Evolutionary conservation across 306 rosid genomes (phyloP).

Genomic region (Malus asiatica): DNA sequence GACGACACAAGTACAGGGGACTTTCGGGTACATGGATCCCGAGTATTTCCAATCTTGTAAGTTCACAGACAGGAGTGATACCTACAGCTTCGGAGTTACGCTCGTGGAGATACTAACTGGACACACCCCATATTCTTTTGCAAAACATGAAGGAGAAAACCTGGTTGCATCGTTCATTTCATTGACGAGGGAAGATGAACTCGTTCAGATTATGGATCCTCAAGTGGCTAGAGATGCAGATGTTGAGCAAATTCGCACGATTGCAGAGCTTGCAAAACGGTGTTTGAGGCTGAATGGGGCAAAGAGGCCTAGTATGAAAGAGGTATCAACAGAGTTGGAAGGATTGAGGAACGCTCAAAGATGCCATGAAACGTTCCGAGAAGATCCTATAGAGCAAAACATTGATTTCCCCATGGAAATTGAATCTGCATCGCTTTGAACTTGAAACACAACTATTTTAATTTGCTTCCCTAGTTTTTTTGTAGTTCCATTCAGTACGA

Average conservation of each 20-base stretch:
- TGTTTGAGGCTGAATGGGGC: conserved; percentile 46
- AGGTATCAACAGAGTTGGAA: conserved; percentile 42
- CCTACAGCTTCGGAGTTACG: conserved; percentile 50
- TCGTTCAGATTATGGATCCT: conserved; percentile 29
- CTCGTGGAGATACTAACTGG: conserved; percentile 49
- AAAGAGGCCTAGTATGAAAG: conserved; percentile 56
- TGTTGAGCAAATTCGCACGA: conserved; percentile 19
- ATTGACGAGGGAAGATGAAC: conserved; percentile 19
- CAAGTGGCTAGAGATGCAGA: conserved; percentile 26
- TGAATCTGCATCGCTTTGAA: conserved; percentile 18
- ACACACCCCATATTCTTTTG: conserved; percentile 27
- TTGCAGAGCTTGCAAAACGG: conserved; percentile 42
- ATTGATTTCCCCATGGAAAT: conserved; percentile 11
- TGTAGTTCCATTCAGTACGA: background rate
- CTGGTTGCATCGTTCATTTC: conserved; percentile 38
- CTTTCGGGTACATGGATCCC: conserved; percentile 66
- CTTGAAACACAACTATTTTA: background rate
- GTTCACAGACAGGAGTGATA: conserved; percentile 43
- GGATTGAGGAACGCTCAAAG: conserved; percentile 30
- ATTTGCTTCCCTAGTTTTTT: background rate
- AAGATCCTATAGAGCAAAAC: conserved; percentile 26
- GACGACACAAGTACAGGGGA: conserved; percentile 50
- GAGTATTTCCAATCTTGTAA: conserved; percentile 49
- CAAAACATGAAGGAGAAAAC: conserved; percentile 25
- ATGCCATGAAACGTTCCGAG: background rate